These are phyloP conservation scores for Caloboletus inedulis DNA, from an alignment of 1,284 basidiomycete genomes.

Conservation along the genomic window DNA sequence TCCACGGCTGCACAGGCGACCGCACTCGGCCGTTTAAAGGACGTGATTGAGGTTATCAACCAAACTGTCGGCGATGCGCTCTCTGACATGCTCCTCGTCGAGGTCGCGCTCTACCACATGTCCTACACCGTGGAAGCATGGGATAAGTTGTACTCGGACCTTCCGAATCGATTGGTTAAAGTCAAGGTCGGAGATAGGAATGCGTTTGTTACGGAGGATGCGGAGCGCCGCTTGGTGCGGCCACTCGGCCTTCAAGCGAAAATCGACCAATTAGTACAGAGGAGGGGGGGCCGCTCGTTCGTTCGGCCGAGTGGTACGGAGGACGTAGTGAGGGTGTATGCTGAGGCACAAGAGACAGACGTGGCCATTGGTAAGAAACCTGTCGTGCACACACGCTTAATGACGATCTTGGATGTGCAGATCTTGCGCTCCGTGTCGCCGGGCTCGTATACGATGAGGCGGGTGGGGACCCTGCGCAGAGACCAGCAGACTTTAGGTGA, in stretches of 20 bases:
- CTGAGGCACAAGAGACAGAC: conserved; percentile 76
- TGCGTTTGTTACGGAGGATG: conserved; percentile 89
- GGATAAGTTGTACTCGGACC: conserved; percentile 91
- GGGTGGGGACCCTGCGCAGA: conserved; percentile 63
- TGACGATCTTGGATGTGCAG: conserved; percentile 37
- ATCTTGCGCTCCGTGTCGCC: conserved; percentile 79
- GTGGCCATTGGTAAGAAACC: conserved; percentile 76
- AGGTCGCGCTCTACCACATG: conserved; percentile 87
- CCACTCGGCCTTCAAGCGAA: conserved; percentile 83
- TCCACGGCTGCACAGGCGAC: conserved; percentile 77
- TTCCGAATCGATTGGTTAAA: conserved; percentile 97
- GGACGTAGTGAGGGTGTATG: conserved; percentile 97
- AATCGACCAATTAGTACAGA: conserved; percentile 85
- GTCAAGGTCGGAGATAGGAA: conserved; percentile 85
- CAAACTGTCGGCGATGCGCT: conserved; percentile 98
- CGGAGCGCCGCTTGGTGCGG: conserved; percentile 83
- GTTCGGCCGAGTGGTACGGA: conserved; percentile 98
- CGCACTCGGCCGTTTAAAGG: conserved; percentile 73
- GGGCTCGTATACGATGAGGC: conserved; percentile 79
- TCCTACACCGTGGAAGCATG: conserved; percentile 85
- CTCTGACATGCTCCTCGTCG: conserved; percentile 95
- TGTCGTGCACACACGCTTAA: background rate
- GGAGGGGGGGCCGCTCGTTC: conserved; percentile 86
- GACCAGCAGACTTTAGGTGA: conserved; percentile 70
- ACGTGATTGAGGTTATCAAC: conserved; percentile 87